phyloP scores from a whole-genome alignment of 306 rosid species.

The Oemleria cerasiformis region DNA sequence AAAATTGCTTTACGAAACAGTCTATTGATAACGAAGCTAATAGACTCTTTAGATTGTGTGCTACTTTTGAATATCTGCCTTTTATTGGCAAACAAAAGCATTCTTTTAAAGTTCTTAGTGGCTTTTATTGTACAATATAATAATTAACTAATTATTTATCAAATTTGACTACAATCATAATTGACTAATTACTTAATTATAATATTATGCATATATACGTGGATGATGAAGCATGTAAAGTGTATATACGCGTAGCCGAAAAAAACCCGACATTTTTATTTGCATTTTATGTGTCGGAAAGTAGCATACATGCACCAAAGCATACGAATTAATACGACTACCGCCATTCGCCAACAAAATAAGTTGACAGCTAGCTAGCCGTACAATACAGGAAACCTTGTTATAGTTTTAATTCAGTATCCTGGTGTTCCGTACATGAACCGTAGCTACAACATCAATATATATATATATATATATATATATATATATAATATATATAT shows the following conservation, averaged over 20 bases:
- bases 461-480: too few species aligned
- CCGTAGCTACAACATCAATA: too few species aligned
- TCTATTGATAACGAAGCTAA: neutral
- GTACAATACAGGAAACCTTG: too few species aligned
- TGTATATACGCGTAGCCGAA: constrained; percentile 21
- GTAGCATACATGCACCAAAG: constrained; percentile 4
- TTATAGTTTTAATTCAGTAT: too few species aligned
- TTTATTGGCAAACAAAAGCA: constrained; percentile 9
- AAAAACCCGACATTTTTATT: neutral
- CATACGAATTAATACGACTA: neutral
- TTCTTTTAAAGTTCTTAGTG: neutral
- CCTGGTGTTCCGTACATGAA: too few species aligned
- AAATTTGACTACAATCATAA: neutral
- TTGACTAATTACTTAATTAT: neutral
- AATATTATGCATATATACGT: neutral
- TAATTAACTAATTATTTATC: neutral
- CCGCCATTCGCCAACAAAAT: neutral
- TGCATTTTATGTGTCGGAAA: constrained; percentile 15
- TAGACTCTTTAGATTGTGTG: too few species aligned
- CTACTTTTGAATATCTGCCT: neutral
- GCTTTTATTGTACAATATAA: neutral
- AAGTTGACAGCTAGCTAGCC: neutral
- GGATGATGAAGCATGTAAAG: constrained; percentile 7
- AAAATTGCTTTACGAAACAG: too few species aligned
- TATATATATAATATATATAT: too few species aligned